Percentiles rank a stretch among this genome's conserved stretches.
phyloP scores from a whole-genome alignment of 2,329 filamentous ascomycete species.

The Aspergillus proliferans region DNA sequence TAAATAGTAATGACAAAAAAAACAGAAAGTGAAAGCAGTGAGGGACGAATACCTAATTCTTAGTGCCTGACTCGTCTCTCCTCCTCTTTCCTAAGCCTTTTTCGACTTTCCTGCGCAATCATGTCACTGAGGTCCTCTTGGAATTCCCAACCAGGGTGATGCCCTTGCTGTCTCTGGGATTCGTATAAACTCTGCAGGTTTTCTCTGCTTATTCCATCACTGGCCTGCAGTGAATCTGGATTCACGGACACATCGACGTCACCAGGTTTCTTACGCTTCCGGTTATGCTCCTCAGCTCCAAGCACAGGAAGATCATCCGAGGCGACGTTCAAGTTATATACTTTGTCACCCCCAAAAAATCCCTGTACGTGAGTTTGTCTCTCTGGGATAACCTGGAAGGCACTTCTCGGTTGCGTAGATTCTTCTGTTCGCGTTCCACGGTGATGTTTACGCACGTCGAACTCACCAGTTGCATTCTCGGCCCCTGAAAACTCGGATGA shows the following conservation, averaged over 20 bases:
- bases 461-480: conserved; percentile 74
- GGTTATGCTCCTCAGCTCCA: conserved; percentile 67
- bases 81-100: conserved; percentile 81
- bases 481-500: conserved; percentile 72
- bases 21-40: background rate
- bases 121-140: conserved; percentile 92
- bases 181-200: conserved; percentile 77
- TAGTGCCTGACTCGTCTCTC: conserved; percentile 61
- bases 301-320: conserved; percentile 62
- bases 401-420: conserved; percentile 63
- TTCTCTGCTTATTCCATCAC: conserved; percentile 77
- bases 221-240: conserved; percentile 67
- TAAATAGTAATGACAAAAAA: background rate
- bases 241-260: conserved; percentile 92
- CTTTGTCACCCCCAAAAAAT: conserved; percentile 92
- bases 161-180: conserved; percentile 57
- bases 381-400: conserved; percentile 86
- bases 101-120: conserved; percentile 89
- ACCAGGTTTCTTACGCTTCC: conserved; percentile 91
- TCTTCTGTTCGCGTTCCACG: conserved; percentile 87
- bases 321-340: conserved; percentile 72
- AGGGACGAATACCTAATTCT: background rate
- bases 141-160: conserved; percentile 65
- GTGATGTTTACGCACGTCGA: conserved; percentile 82
- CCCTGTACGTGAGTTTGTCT: conserved; percentile 77